Evolutionary conservation across 345 rosid genomes (phyloP), one percentile per base, ranked within the genome.

Genomic region (Angophora floribunda): DNA sequence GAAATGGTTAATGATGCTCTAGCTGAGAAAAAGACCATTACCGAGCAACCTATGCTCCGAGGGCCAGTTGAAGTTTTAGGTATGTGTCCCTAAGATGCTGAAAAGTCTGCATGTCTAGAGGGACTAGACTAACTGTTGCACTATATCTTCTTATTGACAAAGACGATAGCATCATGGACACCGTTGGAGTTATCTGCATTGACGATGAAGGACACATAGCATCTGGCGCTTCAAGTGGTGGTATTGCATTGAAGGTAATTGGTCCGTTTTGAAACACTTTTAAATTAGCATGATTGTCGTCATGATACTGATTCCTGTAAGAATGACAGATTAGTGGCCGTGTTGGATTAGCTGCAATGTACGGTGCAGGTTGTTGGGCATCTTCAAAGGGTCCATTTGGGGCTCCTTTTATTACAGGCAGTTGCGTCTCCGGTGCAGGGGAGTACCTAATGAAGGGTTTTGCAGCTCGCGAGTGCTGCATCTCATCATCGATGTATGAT

Each of bases 321-420:
- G 75, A 86, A 80, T 87, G 57, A 87, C 94, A 98, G 99, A 94
- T 95, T 52, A 90, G 95, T 57, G 99, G 99, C 10, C 99, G 99
- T 88, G 97, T 98, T 86, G 99, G 99, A 86, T 90, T 98, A 90
- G 99, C 98, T 85, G 98, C 96, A 84, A 94, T 91, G 90, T 95
- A 98, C 89, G 99, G 99, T 88, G 94, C 97, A 59, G 99, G 99
- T 52, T 97, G 99, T 87, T 98, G 99, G 99, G 99, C 99, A 86
- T 93, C 97, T 79, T 93, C 95, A 24, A 95, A 91, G 91, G 97
- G 96, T 87, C 95, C 94, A 55, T 96, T 91, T 61, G 97, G 94
- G 86, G 91, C 91, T 91, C 96, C 99, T 51, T 93, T 92, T 91
- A 90, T 93, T 63, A 97, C 92, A 59, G 99, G 98, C 15, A 94